Base-by-base conservation (phyloP, 257 asterid species). In the Solanum commersonii region DNA sequence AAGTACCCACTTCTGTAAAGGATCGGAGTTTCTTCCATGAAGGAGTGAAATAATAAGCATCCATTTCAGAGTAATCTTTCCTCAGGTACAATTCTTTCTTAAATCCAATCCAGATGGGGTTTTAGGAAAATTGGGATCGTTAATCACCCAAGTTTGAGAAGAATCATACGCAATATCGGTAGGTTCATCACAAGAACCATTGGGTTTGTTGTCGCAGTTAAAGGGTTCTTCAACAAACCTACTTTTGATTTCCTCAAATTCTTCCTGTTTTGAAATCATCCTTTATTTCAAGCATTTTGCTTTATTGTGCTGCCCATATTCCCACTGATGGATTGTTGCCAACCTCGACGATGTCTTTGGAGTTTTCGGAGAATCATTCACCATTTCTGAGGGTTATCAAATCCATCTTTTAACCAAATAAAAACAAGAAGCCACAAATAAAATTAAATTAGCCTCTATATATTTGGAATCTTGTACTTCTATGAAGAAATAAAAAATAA, bases 201-300 rank as follows among this genome's bases (percentile, higher is more conserved):
- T 34, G 6, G 87, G 87, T 22, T 87, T 87, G 42, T 44, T 82
- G 60, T 70, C 13, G 84, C 84, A 87, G 37, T 10, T 34, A 46
- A 87, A 82, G 10, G 89, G 87, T 37, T 87, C 87, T 78, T 87
- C 72, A 35, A 70, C 44, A 37, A 87, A 81, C n/a, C 27, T 87
- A 40, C 74, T 83, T 34, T 63, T 83, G 29, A 87, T 81, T n/a
- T 87, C 89, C 74, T 87, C 89, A 71, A 63, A 87, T 71, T 87
- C 87, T 31, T 87, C 89, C 34, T n/a, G 18, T 49, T 87, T 40
- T 18, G 38, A 44, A 34, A 82, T 35, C 18, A 2, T 71, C 38
- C 83, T 82, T 63, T 79, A 87, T 76, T 87, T 87, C 49, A 20
- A 77, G 68, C 86, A 87, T 27, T n/a, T 65, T 9, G 38, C 27